A percentile compares a stretch with the other conserved stretches of the same genome.
Conservation (phyloP, 176 grass and related monocot species). For the Oryza glumipatula region DNA sequence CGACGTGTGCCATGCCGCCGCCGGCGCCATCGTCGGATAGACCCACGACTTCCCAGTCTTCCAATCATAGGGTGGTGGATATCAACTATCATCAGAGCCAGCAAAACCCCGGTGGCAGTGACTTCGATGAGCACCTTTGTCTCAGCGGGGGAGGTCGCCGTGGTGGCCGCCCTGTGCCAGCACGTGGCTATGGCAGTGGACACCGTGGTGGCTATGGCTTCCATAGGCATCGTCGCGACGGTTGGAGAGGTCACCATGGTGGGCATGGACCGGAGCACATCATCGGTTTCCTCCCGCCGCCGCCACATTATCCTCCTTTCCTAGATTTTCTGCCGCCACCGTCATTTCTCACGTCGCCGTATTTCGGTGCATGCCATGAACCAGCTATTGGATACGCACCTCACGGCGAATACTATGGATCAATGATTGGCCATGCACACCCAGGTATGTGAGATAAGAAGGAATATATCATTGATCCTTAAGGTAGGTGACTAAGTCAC, state of each 20-base stretch:
- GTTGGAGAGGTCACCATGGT: background rate
- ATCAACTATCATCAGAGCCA: background rate
- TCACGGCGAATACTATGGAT: background rate
- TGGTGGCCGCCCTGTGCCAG: background rate
- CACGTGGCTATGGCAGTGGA: background rate
- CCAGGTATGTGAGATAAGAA: background rate
- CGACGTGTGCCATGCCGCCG: too few species aligned
- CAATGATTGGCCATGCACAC: background rate
- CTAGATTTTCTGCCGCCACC: background rate
- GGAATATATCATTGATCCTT: too few species aligned
- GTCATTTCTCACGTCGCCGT: background rate
- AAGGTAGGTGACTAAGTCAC: too few species aligned
- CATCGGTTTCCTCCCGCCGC: background rate
- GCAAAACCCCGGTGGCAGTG: background rate
- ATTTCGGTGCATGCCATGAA: too few species aligned
- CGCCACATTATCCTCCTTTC: too few species aligned
- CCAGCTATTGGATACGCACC: background rate
- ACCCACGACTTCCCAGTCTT: too few species aligned
- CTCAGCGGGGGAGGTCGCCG: background rate
- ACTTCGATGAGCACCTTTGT: background rate
- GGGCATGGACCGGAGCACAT: background rate
- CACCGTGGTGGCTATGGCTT: background rate
- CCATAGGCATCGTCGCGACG: background rate
- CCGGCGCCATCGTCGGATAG: too few species aligned
- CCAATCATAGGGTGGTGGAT: too few species aligned